These are phyloP conservation scores for Escovopsis weberi DNA, from an alignment of 2,329 filamentous ascomycete genomes.

Conservation along the genomic window DNA sequence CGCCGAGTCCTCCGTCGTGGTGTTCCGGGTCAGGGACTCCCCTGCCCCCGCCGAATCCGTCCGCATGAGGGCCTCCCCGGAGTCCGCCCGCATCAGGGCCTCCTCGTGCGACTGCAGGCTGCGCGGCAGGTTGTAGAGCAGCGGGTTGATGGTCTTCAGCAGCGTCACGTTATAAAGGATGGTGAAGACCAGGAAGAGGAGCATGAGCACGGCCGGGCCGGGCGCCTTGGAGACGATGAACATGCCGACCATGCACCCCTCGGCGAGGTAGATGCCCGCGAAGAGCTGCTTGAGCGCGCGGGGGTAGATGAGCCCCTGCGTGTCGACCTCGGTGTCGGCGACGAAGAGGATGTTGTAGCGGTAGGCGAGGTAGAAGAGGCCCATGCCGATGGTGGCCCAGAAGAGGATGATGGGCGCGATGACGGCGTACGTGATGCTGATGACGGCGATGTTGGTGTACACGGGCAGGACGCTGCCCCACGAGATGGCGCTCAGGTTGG, in stretches of 20 bases:
- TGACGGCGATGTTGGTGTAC: slow-evolving; percentile 60
- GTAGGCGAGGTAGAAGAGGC: slow-evolving; percentile 70
- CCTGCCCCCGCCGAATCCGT: too few species aligned
- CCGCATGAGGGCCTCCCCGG: too few species aligned
- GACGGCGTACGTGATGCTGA: slow-evolving; percentile 66
- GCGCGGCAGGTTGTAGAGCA: slow-evolving; percentile 58
- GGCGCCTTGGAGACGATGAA: slow-evolving; percentile 55
- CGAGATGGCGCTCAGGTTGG: slow-evolving; percentile 49
- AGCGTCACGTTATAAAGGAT: slow-evolving; percentile 63
- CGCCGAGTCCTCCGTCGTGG: slow-evolving; percentile 14
- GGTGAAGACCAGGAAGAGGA: slow-evolving; percentile 61
- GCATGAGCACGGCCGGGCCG: slow-evolving; percentile 62
- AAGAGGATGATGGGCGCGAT: slow-evolving; percentile 73
- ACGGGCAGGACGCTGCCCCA: slow-evolving; percentile 68
- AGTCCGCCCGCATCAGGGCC: neutral
- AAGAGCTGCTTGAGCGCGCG: slow-evolving; percentile 79
- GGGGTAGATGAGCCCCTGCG: slow-evolving; percentile 76
- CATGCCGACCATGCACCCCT: slow-evolving; percentile 67
- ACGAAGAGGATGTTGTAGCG: slow-evolving; percentile 80
- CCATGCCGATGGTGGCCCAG: slow-evolving; percentile 65
- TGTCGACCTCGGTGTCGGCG: slow-evolving; percentile 65
- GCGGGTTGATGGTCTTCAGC: slow-evolving; percentile 52
- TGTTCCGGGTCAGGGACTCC: slow-evolving; percentile 15
- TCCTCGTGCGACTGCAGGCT: slow-evolving; percentile 33
- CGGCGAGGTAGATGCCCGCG: slow-evolving; percentile 64